A percentile compares a stretch with the other conserved stretches of the same genome.
Conservation (phyloP, 176 grass and related monocot genomes). For the Pontederia paniculata region DNA sequence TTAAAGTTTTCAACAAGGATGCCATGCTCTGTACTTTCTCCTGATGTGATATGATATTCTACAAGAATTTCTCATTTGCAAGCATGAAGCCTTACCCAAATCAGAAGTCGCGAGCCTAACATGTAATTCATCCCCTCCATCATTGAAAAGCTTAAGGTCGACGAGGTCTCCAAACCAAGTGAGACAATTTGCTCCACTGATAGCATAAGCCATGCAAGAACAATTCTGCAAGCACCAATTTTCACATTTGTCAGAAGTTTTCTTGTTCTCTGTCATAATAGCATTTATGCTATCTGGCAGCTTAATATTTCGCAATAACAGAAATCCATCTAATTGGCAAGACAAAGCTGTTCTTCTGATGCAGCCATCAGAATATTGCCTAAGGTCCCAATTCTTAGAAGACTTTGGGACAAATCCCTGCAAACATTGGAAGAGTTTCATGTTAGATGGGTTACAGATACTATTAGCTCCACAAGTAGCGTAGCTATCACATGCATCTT, state of each 20-base stretch:
- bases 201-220: slow-evolving; percentile 57
- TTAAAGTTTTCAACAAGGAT: too few relatives aligned
- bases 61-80: too few relatives aligned
- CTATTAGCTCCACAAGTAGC: slow-evolving; percentile 52
- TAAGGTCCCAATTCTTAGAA: slow-evolving; percentile 48
- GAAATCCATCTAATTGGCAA: slow-evolving; percentile 57
- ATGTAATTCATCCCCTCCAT: slow-evolving; percentile 4
- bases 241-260: slow-evolving; percentile 44
- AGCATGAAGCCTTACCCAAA: background rate
- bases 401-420: slow-evolving; percentile 47
- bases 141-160: background rate
- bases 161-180: background rate
- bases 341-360: slow-evolving; percentile 29
- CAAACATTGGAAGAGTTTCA: slow-evolving; percentile 37
- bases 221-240: slow-evolving; percentile 55
- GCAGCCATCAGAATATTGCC: slow-evolving; percentile 47
- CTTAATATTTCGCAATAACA: slow-evolving; percentile 29
- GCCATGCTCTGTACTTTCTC: too few relatives aligned
- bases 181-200: slow-evolving; percentile 6
- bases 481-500: slow-evolving; percentile 60
- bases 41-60: too few relatives aligned
- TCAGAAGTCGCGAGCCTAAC: slow-evolving; percentile 14
- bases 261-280: slow-evolving; percentile 22
- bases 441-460: slow-evolving; percentile 31
- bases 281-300: slow-evolving; percentile 66